Conservation (phyloP, 495 filamentous ascomycete genomes). For the Lophium mytilinum region DNA sequence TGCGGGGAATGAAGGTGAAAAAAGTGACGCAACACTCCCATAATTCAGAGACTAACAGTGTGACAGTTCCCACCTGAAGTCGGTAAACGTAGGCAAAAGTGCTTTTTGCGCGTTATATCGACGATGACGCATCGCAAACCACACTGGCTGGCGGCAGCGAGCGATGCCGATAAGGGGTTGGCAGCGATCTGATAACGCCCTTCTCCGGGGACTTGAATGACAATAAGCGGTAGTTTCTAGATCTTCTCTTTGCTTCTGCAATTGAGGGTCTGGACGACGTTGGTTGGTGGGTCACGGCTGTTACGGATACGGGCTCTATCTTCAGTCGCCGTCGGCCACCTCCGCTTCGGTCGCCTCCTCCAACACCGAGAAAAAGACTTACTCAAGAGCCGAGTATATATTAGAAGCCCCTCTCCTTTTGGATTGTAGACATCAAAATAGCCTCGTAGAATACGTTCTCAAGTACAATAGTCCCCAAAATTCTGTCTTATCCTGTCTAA, state of each 20-base stretch:
- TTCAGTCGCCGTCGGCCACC: neutral
- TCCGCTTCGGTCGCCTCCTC: neutral
- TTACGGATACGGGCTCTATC: neutral
- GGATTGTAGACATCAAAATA: neutral
- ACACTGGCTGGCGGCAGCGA: neutral
- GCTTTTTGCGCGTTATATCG: too few relatives aligned
- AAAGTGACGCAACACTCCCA: too few relatives aligned
- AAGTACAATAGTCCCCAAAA: neutral
- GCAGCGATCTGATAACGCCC: neutral
- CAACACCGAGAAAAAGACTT: neutral
- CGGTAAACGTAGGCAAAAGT: too few relatives aligned
- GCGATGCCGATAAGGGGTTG: neutral
- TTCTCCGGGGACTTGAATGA: neutral
- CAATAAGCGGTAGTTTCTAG: neutral
- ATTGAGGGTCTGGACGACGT: neutral
- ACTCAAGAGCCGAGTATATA: neutral
- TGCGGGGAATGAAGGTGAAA: too few relatives aligned
- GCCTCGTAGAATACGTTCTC: neutral
- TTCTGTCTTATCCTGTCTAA: neutral
- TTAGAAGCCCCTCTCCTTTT: neutral
- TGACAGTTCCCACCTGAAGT: too few relatives aligned
- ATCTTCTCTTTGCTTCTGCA: neutral
- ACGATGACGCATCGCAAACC: too few relatives aligned
- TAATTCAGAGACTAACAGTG: too few relatives aligned
- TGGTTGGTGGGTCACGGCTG: neutral